Base-by-base conservation (phyloP, 495 filamentous ascomycete species). In the Coniosporium apollinis region DNA sequence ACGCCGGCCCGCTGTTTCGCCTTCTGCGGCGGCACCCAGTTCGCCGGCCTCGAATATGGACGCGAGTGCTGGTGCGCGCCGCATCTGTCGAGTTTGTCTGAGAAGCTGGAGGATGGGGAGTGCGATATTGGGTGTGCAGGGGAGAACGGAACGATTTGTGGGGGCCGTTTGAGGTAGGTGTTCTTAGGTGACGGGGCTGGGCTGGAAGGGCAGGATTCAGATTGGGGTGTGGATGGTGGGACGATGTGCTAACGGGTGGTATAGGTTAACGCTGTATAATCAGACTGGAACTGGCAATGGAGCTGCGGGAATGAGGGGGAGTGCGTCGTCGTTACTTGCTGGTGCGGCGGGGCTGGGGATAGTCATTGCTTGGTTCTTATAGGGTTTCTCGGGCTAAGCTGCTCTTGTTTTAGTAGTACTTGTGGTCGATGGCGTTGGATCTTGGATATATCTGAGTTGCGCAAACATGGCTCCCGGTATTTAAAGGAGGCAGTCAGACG, bases 1-100 rank as follows among this genome's bases (percentile, higher is more conserved):
- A 52, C 48, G n/a, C 41, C 45, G 9, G 36, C 29, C 4, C 29
- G 15, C 5, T 56, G 52, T 30, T 18, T 56, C n/a, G 34, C 29
- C 8, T 46, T 46, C 32, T 56, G 52, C 30, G 42, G 42, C n/a
- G 22, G 26, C 16, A 38, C 21, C 5, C 36, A 50, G 20, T 56
- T 50, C 35, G 51, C 51, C 0, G 53, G 51, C 5, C 40, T 56
- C 8, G 48, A 52, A 33, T 54, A 54, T 22, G 46, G 43, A 14
- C 42, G 43, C 24, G 48, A 56, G 36, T 54, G 52, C 42, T 49
- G 48, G 42, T 54, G 47, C 24, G 33, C 40, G 5, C 19, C 37
- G 4, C 30, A 37, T n/a, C 38, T 51, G 16, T 29, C 21, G 18
- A 16, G 38, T 4, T 32, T 45, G 10, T 46, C 52, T 1, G 34